A percentile compares a stretch with the other conserved stretches of the same genome.
Conservation (phyloP, 176 grass and related monocot species). For the Elymus sibiricus region DNA sequence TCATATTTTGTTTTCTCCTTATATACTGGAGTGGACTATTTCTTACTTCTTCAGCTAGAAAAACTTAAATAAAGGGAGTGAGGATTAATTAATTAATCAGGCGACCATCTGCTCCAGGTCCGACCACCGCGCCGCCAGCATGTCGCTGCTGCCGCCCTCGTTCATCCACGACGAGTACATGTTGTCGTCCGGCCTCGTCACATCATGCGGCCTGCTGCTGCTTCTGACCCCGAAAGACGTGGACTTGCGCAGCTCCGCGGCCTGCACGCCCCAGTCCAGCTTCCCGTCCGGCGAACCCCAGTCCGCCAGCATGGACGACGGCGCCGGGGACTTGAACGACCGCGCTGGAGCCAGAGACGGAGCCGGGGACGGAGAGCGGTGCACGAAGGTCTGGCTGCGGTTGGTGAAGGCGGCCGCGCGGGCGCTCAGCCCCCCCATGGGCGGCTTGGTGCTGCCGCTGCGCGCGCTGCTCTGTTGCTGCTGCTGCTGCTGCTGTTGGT, state of each 20-base stretch:
- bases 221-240: constrained; percentile 47
- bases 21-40: too few species aligned
- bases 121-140: constrained; percentile 43
- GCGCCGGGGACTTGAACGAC: constrained; percentile 11
- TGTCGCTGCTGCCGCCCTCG: constrained; percentile 29
- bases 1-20: not conserved
- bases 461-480: not conserved
- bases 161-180: constrained; percentile 26
- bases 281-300: constrained; percentile 69
- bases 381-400: constrained; percentile 64
- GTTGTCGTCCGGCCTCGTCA: constrained; percentile 11
- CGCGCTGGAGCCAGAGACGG: not conserved
- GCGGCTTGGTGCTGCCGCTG: not conserved
- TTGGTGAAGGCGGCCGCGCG: constrained; percentile 41
- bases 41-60: not conserved
- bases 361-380: constrained; percentile 20
- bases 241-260: constrained; percentile 61
- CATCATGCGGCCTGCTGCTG: not conserved
- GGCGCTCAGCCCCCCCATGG: constrained; percentile 18
- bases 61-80: too few species aligned
- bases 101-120: constrained; percentile 56
- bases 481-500: not conserved
- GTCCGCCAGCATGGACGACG: constrained; percentile 36
- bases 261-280: constrained; percentile 69
- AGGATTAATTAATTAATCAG: not conserved